Evolutionary conservation across 2,329 filamentous ascomycete genomes (phyloP).

Genomic region (Gnomoniopsis smithogilvyi): DNA sequence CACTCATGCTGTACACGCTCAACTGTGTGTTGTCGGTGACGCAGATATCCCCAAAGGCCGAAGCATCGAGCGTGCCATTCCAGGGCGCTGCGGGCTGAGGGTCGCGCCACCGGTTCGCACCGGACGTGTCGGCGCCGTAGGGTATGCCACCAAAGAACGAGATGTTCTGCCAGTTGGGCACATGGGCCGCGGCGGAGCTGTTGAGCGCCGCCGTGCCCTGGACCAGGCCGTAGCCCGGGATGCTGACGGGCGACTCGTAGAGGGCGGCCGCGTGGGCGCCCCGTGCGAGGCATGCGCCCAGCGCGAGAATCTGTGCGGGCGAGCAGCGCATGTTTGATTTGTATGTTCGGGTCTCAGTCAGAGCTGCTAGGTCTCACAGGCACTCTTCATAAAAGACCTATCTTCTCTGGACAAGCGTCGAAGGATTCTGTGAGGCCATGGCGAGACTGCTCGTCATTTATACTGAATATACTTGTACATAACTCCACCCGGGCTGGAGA

Average conservation of each 20-base stretch:
- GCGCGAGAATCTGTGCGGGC: no score
- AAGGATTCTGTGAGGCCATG: no score
- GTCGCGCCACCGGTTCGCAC: conserved; percentile 42
- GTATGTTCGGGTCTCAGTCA: no score
- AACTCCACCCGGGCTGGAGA: no score
- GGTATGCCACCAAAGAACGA: conserved; percentile 48
- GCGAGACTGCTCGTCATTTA: no score
- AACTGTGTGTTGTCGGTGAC: conserved; percentile 24
- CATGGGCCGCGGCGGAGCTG: conserved; percentile 6
- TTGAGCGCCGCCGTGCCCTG: conserved; percentile 19
- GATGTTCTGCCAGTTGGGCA: conserved; percentile 29
- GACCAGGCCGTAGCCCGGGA: conserved; percentile 17
- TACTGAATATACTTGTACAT: no score
- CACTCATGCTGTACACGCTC: conserved; percentile 23
- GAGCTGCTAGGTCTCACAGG: no score
- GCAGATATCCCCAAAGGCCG: conserved; percentile 35
- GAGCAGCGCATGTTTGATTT: no score
- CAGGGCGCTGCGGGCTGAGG: conserved; percentile 31
- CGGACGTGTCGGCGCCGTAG: conserved; percentile 38
- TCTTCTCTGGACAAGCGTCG: no score
- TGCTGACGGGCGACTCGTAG: not conserved
- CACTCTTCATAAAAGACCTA: no score
- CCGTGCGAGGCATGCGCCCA: no score
- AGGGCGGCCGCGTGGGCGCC: not conserved
- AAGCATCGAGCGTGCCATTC: conserved; percentile 28